Percentiles rank a stretch among this genome's conserved stretches.
Conservation (phyloP, 2,329 filamentous ascomycete genomes). For the Balansia obtecta region DNA sequence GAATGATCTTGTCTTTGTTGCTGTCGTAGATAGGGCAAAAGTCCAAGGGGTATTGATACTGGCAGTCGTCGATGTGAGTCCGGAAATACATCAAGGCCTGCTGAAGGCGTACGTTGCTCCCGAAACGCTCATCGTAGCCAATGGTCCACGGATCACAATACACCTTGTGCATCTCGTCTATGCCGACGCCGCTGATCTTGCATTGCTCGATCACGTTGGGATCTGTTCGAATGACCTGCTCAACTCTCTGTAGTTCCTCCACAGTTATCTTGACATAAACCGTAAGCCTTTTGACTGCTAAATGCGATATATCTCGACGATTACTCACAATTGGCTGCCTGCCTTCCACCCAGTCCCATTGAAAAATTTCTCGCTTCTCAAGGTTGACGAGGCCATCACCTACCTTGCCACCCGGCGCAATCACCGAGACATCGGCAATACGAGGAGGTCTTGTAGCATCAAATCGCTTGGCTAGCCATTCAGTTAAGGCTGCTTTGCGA, state of each 20-base stretch:
- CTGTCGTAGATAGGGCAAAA: constrained; percentile 89
- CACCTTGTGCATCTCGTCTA: constrained; percentile 68
- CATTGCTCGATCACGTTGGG: constrained; percentile 81
- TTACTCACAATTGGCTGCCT: constrained; percentile 58
- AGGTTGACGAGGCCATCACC: constrained; percentile 71
- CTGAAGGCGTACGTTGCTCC: constrained; percentile 65
- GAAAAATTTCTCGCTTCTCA: constrained; percentile 47
- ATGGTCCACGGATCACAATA: constrained; percentile 97
- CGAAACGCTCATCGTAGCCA: constrained; percentile 84
- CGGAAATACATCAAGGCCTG: constrained; percentile 95
- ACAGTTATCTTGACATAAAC: constrained; percentile 54
- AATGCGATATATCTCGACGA: too few species aligned
- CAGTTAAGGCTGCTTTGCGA: constrained; percentile 67
- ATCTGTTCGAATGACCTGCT: constrained; percentile 60
- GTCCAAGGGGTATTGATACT: constrained; percentile 85
- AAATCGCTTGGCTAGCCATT: constrained; percentile 58
- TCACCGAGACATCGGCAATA: constrained; percentile 68
- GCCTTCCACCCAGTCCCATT: constrained; percentile 61
- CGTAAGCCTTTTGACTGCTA: too few species aligned
- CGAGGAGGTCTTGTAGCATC: constrained; percentile 47
- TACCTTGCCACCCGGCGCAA: constrained; percentile 63
- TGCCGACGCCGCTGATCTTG: constrained; percentile 38
- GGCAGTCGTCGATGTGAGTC: constrained; percentile 70
- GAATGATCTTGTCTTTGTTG: constrained; percentile 64
- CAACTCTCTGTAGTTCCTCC: constrained; percentile 73